Conservation (phyloP, 1,284 basidiomycete genomes). For the Ustilago hordei region DNA sequence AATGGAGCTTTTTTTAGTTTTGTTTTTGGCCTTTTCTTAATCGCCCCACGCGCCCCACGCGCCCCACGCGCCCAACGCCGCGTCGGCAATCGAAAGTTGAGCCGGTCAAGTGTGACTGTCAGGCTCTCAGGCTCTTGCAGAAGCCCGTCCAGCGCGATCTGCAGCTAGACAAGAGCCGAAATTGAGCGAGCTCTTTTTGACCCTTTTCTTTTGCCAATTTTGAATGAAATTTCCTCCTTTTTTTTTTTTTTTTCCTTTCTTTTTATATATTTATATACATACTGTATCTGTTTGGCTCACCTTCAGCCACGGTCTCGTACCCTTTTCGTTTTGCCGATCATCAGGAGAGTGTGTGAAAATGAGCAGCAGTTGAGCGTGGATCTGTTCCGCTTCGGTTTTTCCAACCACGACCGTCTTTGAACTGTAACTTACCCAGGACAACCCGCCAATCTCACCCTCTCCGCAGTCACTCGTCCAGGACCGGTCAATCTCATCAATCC, state of each 20-base stretch:
- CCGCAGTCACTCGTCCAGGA: slow-evolving; percentile 10
- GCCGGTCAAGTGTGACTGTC: slow-evolving; percentile 15
- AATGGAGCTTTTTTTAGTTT: background rate
- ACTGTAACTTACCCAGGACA: slow-evolving; percentile 21
- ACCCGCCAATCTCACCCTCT: slow-evolving; percentile 27
- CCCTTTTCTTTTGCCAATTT: slow-evolving; percentile 3
- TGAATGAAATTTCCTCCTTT: background rate
- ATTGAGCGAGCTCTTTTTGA: background rate
- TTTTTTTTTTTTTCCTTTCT: slow-evolving; percentile 3
- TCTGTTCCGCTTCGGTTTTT: slow-evolving; percentile 7
- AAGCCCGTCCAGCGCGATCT: background rate
- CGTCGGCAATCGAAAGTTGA: slow-evolving; percentile 8
- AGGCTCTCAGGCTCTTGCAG: slow-evolving; percentile 7
- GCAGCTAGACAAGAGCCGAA: background rate
- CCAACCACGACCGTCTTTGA: slow-evolving; percentile 6
- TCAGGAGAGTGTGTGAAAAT: background rate
- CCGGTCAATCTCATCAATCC: slow-evolving; percentile 12
- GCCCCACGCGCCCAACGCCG: background rate
- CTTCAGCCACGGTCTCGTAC: no score
- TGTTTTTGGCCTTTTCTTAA: background rate
- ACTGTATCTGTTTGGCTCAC: background rate
- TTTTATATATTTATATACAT: background rate
- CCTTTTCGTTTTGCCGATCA: background rate
- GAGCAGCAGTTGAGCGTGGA: background rate
- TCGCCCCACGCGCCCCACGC: background rate